These are phyloP conservation scores for Closterium sp. DNA, from an alignment of 139 green algal genomes.

Conservation along the genomic window DNA sequence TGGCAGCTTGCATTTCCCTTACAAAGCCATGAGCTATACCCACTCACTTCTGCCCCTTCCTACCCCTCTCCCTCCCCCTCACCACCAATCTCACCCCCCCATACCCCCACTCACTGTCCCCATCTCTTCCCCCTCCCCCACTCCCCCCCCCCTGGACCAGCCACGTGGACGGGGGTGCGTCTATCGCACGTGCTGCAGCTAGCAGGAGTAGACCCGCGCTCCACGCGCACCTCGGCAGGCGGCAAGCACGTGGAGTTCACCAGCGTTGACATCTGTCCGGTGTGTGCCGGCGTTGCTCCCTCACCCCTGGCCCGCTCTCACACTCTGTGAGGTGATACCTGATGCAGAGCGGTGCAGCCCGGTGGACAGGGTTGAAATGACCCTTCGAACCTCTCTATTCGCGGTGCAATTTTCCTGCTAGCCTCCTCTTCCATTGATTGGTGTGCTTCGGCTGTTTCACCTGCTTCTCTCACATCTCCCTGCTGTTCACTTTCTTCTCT, in stretches of 20 bases:
- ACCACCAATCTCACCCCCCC: background rate
- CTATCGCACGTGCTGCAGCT: slow-evolving; percentile 77
- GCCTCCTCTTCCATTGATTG: background rate
- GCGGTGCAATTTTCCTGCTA: too few species aligned
- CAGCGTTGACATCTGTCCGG: slow-evolving; percentile 44
- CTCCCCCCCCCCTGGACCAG: slow-evolving; percentile 51
- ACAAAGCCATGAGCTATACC: too few species aligned
- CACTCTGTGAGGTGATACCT: background rate
- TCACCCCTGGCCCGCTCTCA: background rate
- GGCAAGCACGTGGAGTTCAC: slow-evolving; percentile 50
- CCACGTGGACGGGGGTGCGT: slow-evolving; percentile 70
- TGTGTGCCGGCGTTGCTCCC: background rate
- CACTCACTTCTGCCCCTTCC: background rate
- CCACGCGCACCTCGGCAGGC: background rate
- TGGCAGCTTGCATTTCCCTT: too few species aligned
- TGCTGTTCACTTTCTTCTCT: background rate
- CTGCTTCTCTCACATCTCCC: background rate
- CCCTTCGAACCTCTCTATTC: too few species aligned
- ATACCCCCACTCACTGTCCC: background rate
- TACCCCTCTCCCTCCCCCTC: slow-evolving; percentile 61
- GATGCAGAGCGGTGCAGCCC: too few species aligned
- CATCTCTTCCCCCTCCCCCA: background rate
- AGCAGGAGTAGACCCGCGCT: slow-evolving; percentile 17
- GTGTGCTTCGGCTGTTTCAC: background rate
- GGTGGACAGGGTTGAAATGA: too few species aligned